A percentile compares a stretch with the other conserved stretches of the same genome.
Evolutionary conservation across 805 yeast genomes (phyloP).

Genomic region (Pichia eremophila): DNA sequence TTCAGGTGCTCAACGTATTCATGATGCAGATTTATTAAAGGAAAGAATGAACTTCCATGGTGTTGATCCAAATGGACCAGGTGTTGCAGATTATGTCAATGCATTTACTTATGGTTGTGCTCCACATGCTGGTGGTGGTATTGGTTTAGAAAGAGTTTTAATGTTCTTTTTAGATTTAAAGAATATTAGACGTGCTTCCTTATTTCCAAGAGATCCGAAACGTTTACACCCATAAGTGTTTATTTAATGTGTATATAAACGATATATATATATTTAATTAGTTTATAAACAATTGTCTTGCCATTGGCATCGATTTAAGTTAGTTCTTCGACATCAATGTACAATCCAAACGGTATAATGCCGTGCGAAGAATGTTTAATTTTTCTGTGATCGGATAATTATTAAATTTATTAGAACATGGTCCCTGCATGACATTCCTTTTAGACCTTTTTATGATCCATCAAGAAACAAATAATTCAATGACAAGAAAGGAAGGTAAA

Average conservation of each 20-base stretch:
- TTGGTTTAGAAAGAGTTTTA: constrained; percentile 96
- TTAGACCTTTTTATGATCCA: too few species aligned
- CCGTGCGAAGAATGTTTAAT: too few species aligned
- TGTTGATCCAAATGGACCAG: constrained; percentile 71
- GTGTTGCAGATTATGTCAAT: constrained; percentile 83
- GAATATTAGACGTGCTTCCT: constrained; percentile 95
- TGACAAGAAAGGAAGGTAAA: background rate
- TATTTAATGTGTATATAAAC: too few species aligned
- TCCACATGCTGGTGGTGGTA: constrained; percentile 99
- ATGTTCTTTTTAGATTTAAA: constrained; percentile 97
- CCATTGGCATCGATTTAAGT: too few species aligned
- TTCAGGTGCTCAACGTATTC: constrained; percentile 99
- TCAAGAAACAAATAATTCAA: background rate
- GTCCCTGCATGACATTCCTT: too few species aligned
- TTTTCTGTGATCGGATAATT: too few species aligned
- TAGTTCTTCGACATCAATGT: too few species aligned
- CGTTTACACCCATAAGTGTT: constrained; percentile 71
- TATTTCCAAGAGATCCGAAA: constrained; percentile 98
- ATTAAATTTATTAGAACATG: too few species aligned
- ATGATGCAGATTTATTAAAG: constrained; percentile 75
- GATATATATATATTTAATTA: too few species aligned
- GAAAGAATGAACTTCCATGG: constrained; percentile 80
- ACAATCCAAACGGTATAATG: too few species aligned
- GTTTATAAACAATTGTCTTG: too few species aligned
- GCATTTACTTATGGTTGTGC: constrained; percentile 93